Evolutionary conservation across 805 yeast genomes (phyloP), one percentile per base, ranked within the genome.

Genomic region (Spathaspora hagerdaliae): DNA sequence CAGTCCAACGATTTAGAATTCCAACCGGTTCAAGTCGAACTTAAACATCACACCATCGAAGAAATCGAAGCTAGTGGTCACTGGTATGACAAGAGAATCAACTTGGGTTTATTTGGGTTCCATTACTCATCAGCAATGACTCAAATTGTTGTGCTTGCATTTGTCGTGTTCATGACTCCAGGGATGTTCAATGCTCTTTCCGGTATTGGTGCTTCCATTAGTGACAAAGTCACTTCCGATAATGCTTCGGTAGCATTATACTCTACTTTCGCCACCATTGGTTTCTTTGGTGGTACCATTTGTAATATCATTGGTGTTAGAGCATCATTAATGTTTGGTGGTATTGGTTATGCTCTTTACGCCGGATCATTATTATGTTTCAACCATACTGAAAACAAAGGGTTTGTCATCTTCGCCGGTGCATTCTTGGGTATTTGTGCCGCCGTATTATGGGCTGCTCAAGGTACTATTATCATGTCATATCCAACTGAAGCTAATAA

Each of bases 401-500:
- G 81, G 7, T 79, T 77, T 56, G 75, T 73, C 43, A 72, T 79
- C 44, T 77, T 77, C 51, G 73, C 81, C 24, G 83, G 83, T 39
- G 82, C 82, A 19, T 72, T 69, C 56, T 66, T 80, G 49, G 85
- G 85, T 54, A 46, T 77, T 38, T 71, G 80, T 60, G 85, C 84
- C 9, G 68, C 78, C 35, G 58, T 69, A 39, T 65, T 79, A 42
- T 80, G 85, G 85, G 75, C 82, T 27, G 82, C 82, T 31, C 83
- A 78, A 56, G 80, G 81, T 42, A 63, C 78, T 27, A 73, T 80
- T 40, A 73, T 79, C 50, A 73, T 80, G 75, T 65, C 80, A n/a
- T 80, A 80, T 51, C 78, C 84, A 2, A 58, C 76, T 15, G 85
- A 80, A 60, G 54, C 61, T 32, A 63, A 50, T n/a, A 80, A 80